These are phyloP conservation scores for Helicosporidium sp. DNA, from an alignment of 139 green algal genomes.

Conservation along the genomic window DNA sequence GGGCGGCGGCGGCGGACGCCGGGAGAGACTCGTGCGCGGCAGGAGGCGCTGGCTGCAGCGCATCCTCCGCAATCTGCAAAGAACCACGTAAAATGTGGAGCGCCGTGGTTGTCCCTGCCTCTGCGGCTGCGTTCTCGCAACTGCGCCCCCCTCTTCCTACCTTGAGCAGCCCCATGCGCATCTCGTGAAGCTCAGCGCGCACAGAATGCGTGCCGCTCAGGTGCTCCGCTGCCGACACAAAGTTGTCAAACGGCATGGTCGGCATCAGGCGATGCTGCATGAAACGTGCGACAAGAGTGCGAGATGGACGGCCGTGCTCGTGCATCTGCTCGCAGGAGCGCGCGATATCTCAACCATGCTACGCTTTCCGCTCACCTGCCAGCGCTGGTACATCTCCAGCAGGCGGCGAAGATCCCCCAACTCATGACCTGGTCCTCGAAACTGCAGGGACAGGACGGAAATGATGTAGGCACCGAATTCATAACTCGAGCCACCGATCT, in stretches of 20 bases:
- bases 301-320: no score
- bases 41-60: no score
- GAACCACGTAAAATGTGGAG: no score
- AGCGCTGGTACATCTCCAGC: slow-evolving; percentile 33
- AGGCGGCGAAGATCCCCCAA: slow-evolving; percentile 21
- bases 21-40: no score
- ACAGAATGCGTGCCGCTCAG: slow-evolving; percentile 11
- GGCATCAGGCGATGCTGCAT: slow-evolving; percentile 24
- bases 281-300: not conserved
- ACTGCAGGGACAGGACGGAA: no score
- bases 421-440: slow-evolving; percentile 22
- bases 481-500: no score
- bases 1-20: no score
- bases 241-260: slow-evolving; percentile 17
- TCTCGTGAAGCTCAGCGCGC: slow-evolving; percentile 3
- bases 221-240: slow-evolving; percentile 20
- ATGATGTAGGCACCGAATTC: no score
- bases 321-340: not conserved
- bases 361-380: slow-evolving; percentile 14
- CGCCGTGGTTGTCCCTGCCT: no score
- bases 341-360: not conserved
- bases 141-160: no score
- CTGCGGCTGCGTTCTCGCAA: no score
- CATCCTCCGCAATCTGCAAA: no score
- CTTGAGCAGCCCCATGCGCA: slow-evolving; percentile 16